Percentiles rank a stretch among this genome's conserved stretches.
phyloP scores from a whole-genome alignment of 1,284 basidiomycete genomes.

The Cutaneotrichosporon cyanovorans region DNA sequence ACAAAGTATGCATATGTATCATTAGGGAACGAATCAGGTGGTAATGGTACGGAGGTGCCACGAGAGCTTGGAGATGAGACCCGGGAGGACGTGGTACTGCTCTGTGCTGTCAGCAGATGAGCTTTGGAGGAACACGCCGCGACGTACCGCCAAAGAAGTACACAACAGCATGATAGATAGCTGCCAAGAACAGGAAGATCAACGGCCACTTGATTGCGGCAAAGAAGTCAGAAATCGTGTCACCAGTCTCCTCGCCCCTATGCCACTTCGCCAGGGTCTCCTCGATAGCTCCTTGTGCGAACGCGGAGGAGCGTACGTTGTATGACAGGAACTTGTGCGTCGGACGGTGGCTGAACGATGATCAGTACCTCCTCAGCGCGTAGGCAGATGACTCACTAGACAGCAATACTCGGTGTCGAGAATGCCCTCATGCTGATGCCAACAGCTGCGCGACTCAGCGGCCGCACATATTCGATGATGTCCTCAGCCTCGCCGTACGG shows the following conservation, averaged over 20 bases:
- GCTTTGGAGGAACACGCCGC: too few species aligned
- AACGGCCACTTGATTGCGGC: constrained; percentile 27
- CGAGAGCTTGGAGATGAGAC: too few species aligned
- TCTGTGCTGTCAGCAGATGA: too few species aligned
- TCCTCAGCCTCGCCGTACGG: constrained; percentile 38
- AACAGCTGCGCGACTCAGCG: constrained; percentile 43
- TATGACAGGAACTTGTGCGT: constrained; percentile 35
- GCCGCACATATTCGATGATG: constrained; percentile 43
- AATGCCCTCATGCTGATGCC: constrained; percentile 37
- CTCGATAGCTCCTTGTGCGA: constrained; percentile 27
- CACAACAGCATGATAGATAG: constrained; percentile 32
- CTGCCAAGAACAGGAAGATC: constrained; percentile 26
- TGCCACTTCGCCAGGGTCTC: constrained; percentile 34
- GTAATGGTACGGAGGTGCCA: too few species aligned
- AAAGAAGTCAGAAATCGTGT: constrained; percentile 25
- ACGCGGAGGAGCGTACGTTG: constrained; percentile 30
- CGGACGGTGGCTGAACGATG: constrained; percentile 33
- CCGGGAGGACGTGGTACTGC: too few species aligned
- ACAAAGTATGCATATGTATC: constrained; percentile 8
- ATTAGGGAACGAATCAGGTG: not conserved
- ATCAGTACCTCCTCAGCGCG: not conserved
- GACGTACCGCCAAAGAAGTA: constrained; percentile 30
- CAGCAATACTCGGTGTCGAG: constrained; percentile 39
- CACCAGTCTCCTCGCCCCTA: constrained; percentile 25
- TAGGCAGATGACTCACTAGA: constrained; percentile 35